Conservation (phyloP, 176 grass and related monocot species). For the Elymus sibiricus region DNA sequence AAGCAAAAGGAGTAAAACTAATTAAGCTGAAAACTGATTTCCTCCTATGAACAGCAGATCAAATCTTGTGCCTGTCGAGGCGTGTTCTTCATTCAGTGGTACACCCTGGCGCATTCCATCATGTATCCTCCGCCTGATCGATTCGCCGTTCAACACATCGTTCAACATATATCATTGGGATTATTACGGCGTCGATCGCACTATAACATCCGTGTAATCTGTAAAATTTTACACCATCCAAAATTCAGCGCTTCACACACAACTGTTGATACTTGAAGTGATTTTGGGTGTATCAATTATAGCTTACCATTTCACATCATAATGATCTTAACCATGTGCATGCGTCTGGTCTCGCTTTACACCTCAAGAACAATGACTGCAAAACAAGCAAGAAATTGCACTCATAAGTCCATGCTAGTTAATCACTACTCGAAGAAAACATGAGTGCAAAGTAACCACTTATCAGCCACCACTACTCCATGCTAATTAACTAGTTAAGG, state of each 20-base stretch:
- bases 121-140: background rate
- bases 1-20: background rate
- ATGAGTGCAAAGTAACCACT: background rate
- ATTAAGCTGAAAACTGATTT: background rate
- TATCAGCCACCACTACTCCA: background rate
- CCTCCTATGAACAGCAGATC: constrained; percentile 21
- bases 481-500: background rate
- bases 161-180: background rate
- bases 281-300: background rate
- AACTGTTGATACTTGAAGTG: too few species aligned
- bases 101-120: background rate
- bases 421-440: background rate
- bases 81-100: constrained; percentile 16
- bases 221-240: background rate
- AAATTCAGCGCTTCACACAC: background rate
- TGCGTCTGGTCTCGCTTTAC: constrained; percentile 14
- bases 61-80: background rate
- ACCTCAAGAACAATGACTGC: constrained; percentile 98
- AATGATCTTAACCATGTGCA: constrained; percentile 3
- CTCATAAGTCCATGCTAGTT: background rate
- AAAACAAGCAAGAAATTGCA: constrained; percentile 1
- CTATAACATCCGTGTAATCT: background rate
- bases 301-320: constrained; percentile 18
- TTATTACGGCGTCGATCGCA: background rate
- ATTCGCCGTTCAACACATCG: background rate